A percentile compares a stretch with the other conserved stretches of the same genome.
phyloP scores from a whole-genome alignment of 2,329 filamentous ascomycete species.

The Hirsutella minnesotensis region DNA sequence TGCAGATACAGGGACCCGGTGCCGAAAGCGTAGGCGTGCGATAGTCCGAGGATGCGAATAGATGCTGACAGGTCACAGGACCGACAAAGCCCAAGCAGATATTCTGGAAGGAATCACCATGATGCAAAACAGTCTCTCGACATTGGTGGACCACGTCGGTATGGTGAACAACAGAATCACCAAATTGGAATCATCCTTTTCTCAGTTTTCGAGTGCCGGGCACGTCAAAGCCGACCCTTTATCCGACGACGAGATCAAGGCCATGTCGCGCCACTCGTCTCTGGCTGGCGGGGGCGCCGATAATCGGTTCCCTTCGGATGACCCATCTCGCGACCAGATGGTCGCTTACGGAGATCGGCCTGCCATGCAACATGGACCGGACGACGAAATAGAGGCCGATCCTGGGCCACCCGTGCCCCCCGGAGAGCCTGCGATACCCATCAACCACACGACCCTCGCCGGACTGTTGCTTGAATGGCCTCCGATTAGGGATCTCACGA shows the following conservation, averaged over 20 bases:
- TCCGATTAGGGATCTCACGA: conserved; percentile 54
- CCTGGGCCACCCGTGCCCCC: conserved; percentile 40
- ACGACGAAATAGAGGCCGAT: conserved; percentile 38
- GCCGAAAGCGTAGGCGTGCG: conserved; percentile 63
- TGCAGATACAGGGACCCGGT: conserved; percentile 88
- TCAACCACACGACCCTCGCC: conserved; percentile 83
- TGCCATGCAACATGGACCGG: conserved; percentile 20
- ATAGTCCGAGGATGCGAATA: not conserved
- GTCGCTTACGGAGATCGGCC: conserved; percentile 12
- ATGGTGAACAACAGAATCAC: conserved; percentile 25
- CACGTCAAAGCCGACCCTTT: conserved; percentile 16
- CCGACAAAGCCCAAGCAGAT: conserved; percentile 49
- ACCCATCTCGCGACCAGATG: conserved; percentile 14
- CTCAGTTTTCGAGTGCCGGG: conserved; percentile 8
- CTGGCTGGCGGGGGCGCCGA: conserved; percentile 4
- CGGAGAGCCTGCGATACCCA: conserved; percentile 60
- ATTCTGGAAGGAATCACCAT: conserved; percentile 42
- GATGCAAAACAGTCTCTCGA: conserved; percentile 25
- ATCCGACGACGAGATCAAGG: conserved; percentile 18
- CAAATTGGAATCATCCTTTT: conserved; percentile 20
- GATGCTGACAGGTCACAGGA: conserved; percentile 20
- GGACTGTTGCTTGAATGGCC: conserved; percentile 68
- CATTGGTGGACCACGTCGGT: conserved; percentile 24
- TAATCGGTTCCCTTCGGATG: conserved; percentile 9
- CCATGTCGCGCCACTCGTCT: conserved; percentile 10